Percentiles rank a stretch among this genome's conserved stretches.
Conservation (phyloP, 345 rosid genomes). For the Pistacia vera region DNA sequence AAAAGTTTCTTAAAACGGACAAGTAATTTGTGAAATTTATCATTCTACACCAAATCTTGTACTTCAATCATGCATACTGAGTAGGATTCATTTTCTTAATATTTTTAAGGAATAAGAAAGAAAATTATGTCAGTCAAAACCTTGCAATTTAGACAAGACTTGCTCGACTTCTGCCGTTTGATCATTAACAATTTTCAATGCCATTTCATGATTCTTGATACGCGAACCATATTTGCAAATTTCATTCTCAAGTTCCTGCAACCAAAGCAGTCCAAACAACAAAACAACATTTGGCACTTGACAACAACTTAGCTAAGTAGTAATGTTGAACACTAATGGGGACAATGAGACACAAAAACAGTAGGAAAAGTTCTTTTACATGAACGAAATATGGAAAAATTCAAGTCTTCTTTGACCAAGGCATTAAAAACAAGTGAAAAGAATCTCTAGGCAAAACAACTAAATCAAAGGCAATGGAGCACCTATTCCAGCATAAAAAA, state of each 20-base stretch:
- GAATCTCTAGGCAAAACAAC: neutral
- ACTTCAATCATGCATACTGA: neutral
- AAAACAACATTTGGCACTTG: neutral
- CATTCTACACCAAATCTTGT: neutral
- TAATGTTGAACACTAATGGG: neutral
- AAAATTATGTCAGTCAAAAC: conserved; percentile 26
- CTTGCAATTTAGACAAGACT: conserved; percentile 38
- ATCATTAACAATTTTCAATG: conserved; percentile 22
- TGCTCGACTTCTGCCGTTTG: conserved; percentile 30
- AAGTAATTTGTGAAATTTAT: neutral
- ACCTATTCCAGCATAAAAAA: neutral
- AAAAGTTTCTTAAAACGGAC: neutral
- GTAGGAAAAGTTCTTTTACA: neutral
- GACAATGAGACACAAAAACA: neutral
- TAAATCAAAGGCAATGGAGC: neutral
- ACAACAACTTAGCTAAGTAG: neutral
- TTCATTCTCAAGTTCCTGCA: conserved; percentile 36
- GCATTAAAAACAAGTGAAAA: neutral
- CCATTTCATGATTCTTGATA: conserved; percentile 21
- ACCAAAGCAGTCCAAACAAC: conserved; percentile 10
- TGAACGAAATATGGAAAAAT: neutral
- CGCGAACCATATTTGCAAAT: conserved; percentile 21
- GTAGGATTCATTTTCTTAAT: neutral
- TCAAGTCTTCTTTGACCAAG: neutral
- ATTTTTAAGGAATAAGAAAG: neutral